Evolutionary conservation across 148 eudicot genomes (phyloP), one percentile per base, ranked within the genome.

Genomic region (Camellia sinensis): DNA sequence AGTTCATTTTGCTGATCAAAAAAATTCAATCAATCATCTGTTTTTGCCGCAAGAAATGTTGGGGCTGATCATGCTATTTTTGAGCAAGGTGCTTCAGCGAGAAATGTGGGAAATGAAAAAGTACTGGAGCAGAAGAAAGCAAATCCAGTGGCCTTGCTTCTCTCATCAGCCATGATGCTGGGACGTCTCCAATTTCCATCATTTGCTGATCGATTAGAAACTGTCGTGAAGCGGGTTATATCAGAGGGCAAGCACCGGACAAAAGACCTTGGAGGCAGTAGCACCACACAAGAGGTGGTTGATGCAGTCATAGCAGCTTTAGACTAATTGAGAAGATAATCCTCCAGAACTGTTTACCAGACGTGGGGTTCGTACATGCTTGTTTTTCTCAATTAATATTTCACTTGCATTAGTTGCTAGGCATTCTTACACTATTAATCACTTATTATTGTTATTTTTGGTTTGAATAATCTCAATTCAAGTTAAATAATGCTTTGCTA

Each of bases 21-120:
- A n/a, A n/a, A n/a, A 17, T 5, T 69, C 12, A 43, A 69, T 44
- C 44, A 69, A 69, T 45, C 50, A 69, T 69, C 9, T 44, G 19
- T 79, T 43, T 56, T 22, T 62, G 15, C 46, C 81, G 75, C 75
- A 85, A 86, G 87, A 21, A 87, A 87, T 40, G 81, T 85, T 29
- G 84, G 89, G 45, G 87, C 87, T 29, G 87, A 87, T 57, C 78
- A 85, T 75, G 87, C 86, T 13, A 81, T 87, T 46, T 87, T 87
- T 72, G 87, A 87, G 84, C 87, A 87, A 80, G 89, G 87, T 57
- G 89, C 89, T 64, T 87, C 89, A 5, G 87, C 89, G 53, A 87
- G 89, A 44, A 87, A 87, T 46, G 89, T 87, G n/a, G 89, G 89
- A 61, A 85, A 56, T 62, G 67, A 52, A 3, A 81, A 74, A 41